These are phyloP conservation scores for Aureobasidium sp. DNA, from an alignment of 2,329 filamentous ascomycete species.

Conservation along the genomic window DNA sequence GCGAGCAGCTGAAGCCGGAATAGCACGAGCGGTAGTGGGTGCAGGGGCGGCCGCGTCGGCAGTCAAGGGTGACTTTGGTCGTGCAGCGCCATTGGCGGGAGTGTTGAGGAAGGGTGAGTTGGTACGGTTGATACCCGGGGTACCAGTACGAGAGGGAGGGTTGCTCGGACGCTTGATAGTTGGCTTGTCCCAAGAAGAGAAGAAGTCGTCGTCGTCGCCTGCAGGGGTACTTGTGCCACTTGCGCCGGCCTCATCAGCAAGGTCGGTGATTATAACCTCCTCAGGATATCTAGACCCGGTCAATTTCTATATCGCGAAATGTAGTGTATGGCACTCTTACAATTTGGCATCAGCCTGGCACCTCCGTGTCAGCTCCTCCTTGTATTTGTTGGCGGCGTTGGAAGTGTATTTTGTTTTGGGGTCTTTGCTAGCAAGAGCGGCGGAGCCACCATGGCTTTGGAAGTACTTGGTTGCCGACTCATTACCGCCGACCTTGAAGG, in stretches of 20 bases:
- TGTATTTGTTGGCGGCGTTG: slow-evolving; percentile 90
- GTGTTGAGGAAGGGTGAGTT: slow-evolving; percentile 85
- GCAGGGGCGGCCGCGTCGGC: slow-evolving; percentile 44
- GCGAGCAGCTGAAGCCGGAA: slow-evolving; percentile 71
- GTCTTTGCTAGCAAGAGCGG: slow-evolving; percentile 92
- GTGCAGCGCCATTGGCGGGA: slow-evolving; percentile 53
- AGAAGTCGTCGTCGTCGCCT: slow-evolving; percentile 87
- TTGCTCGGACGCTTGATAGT: slow-evolving; percentile 94
- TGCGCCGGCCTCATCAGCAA: slow-evolving; percentile 49
- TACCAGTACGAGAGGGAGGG: slow-evolving; percentile 80
- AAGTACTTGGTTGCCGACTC: slow-evolving; percentile 98
- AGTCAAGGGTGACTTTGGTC: slow-evolving; percentile 74
- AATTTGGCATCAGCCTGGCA: slow-evolving; percentile 76
- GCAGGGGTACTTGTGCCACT: slow-evolving; percentile 68
- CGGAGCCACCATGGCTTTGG: slow-evolving; percentile 89
- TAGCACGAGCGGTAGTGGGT: slow-evolving; percentile 62
- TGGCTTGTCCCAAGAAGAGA: slow-evolving; percentile 98
- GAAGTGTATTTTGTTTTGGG: slow-evolving; percentile 95
- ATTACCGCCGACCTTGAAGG: slow-evolving; percentile 98
- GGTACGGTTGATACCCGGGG: slow-evolving; percentile 67
- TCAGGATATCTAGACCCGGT: slow-evolving; percentile 61
- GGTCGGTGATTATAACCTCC: slow-evolving; percentile 79
- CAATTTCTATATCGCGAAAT: not conserved
- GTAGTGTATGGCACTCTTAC: slow-evolving; percentile 44
- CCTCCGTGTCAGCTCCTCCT: slow-evolving; percentile 86